phyloP scores from a whole-genome alignment of 129 eudicot genomes.

The Saussurea involucrata region DNA sequence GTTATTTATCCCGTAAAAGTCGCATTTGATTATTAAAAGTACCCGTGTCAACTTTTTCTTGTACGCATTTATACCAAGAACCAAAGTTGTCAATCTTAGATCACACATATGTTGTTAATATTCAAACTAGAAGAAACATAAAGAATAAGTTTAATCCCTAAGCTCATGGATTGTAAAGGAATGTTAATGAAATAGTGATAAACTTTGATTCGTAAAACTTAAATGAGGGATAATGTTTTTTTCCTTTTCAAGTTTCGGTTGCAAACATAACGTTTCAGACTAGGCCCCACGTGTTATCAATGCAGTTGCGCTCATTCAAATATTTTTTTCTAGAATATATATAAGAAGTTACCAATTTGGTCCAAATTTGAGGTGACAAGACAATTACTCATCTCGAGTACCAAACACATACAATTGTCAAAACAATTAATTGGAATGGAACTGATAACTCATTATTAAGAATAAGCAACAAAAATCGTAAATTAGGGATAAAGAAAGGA shows the following conservation, averaged over 20 bases:
- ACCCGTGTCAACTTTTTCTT: background rate
- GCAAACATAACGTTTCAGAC: background rate
- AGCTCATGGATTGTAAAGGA: constrained; percentile 4
- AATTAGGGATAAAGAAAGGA: background rate
- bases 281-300: background rate
- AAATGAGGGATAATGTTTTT: background rate
- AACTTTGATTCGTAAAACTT: constrained; percentile 13
- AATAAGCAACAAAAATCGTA: background rate
- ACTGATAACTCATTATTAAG: background rate
- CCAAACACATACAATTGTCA: background rate
- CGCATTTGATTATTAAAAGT: background rate
- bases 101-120: background rate
- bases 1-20: constrained; percentile 2
- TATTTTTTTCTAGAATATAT: background rate
- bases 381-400: background rate
- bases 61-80: background rate
- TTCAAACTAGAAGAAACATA: constrained; percentile 10
- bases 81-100: constrained; percentile 3
- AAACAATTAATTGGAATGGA: background rate
- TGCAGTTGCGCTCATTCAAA: background rate
- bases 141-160: constrained; percentile 7
- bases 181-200: background rate
- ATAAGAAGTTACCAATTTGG: background rate
- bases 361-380: background rate
- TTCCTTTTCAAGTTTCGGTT: background rate